Conservation (phyloP, 2,329 filamentous ascomycete genomes). For the Ophiobolus disseminans region DNA sequence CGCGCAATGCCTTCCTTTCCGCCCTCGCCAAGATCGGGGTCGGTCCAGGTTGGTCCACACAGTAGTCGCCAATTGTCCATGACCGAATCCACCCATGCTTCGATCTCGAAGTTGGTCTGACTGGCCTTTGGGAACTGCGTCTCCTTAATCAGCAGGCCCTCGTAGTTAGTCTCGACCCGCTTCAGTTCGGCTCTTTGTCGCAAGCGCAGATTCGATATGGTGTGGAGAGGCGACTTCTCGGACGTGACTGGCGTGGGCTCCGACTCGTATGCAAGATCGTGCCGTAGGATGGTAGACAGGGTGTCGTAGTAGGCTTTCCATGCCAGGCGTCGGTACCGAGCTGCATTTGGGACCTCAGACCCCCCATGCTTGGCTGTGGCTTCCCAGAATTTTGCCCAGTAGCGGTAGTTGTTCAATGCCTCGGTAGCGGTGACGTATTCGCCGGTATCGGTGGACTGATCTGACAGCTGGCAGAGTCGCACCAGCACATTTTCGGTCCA, state of each 20-base stretch:
- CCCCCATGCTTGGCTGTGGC: slow-evolving; percentile 24
- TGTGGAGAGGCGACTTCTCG: slow-evolving; percentile 32
- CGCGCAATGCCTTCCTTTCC: slow-evolving; percentile 78
- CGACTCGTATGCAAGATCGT: slow-evolving; percentile 65
- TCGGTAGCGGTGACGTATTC: slow-evolving; percentile 36
- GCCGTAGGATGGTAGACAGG: slow-evolving; percentile 76
- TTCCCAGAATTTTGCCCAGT: slow-evolving; percentile 75
- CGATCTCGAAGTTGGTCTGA: slow-evolving; percentile 78
- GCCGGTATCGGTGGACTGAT: slow-evolving; percentile 58
- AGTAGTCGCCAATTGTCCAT: slow-evolving; percentile 86
- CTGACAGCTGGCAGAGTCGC: slow-evolving; percentile 74
- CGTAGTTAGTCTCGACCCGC: slow-evolving; percentile 79
- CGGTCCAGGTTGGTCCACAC: slow-evolving; percentile 79
- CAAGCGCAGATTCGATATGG: slow-evolving; percentile 38
- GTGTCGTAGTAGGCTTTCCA: slow-evolving; percentile 88
- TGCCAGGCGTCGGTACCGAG: slow-evolving; percentile 64
- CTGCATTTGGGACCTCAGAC: slow-evolving; percentile 26
- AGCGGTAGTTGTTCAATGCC: slow-evolving; percentile 58
- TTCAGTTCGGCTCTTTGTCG: slow-evolving; percentile 77
- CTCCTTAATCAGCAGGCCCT: slow-evolving; percentile 77
- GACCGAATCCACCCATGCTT: slow-evolving; percentile 79
- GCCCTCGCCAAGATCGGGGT: slow-evolving; percentile 80
- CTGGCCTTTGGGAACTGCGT: slow-evolving; percentile 85
- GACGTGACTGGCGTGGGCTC: slow-evolving; percentile 47
- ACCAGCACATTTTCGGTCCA: slow-evolving; percentile 83